These are phyloP conservation scores for Bimuria novae-zelandiae DNA, from an alignment of 2,329 filamentous ascomycete genomes.

Conservation along the genomic window DNA sequence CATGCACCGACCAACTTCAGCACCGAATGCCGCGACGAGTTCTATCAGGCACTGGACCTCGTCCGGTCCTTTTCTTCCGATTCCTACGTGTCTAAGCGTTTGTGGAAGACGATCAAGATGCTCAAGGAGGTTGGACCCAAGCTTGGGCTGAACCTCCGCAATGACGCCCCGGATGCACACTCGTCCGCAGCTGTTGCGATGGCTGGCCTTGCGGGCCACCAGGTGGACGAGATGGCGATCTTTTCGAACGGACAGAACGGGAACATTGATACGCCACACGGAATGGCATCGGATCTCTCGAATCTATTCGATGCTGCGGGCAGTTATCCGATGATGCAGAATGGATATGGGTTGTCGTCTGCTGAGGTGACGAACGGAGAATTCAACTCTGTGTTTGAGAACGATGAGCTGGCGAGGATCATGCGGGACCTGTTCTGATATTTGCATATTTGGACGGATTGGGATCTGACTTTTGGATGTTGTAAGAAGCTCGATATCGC, in stretches of 20 bases:
- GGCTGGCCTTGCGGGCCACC: conserved; percentile 67
- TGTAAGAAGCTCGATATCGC: not conserved
- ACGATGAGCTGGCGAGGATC: conserved; percentile 64
- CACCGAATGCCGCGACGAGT: conserved; percentile 70
- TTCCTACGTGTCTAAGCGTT: conserved; percentile 71
- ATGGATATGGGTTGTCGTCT: conserved; percentile 36
- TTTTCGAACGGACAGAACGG: conserved; percentile 49
- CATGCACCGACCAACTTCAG: conserved; percentile 76
- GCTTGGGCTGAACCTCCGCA: conserved; percentile 62
- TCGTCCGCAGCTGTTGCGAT: conserved; percentile 67
- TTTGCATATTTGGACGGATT: not conserved
- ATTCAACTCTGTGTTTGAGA: conserved; percentile 56
- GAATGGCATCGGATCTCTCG: conserved; percentile 66
- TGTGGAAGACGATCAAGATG: conserved; percentile 73
- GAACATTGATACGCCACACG: conserved; percentile 58
- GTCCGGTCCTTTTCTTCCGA: conserved; percentile 73
- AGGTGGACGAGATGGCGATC: conserved; percentile 61
- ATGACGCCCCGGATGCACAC: conserved; percentile 58
- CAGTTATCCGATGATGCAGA: conserved; percentile 51
- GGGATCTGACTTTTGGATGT: not conserved
- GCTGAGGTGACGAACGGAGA: conserved; percentile 46
- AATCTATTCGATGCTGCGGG: conserved; percentile 68
- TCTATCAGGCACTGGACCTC: conserved; percentile 77
- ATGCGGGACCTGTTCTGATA: conserved; percentile 63
- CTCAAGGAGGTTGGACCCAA: conserved; percentile 74